These are phyloP conservation scores for Globomyces pollinis-pini DNA, from an alignment of 192 early-diverging fungal genomes.

Conservation along the genomic window DNA sequence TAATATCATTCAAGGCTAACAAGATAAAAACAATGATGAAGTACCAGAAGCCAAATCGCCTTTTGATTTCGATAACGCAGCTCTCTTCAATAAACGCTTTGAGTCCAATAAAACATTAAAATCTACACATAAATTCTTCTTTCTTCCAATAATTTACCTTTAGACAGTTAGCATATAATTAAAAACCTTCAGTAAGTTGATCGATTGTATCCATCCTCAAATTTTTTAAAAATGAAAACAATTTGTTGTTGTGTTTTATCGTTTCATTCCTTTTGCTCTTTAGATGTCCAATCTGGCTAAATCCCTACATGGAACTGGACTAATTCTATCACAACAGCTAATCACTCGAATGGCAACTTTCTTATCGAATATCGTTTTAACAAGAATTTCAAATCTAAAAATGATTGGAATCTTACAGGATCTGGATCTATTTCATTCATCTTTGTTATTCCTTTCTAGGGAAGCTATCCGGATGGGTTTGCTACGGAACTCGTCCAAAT, in stretches of 20 bases:
- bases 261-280: no score
- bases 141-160: no score
- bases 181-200: no score
- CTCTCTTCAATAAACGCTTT: constrained; percentile 8
- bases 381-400: constrained; percentile 60
- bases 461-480: constrained; percentile 41
- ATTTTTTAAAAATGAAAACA: no score
- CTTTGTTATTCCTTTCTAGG: constrained; percentile 85
- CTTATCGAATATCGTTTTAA: constrained; percentile 66
- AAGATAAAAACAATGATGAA: no score
- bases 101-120: no score
- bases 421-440: constrained; percentile 80
- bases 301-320: constrained; percentile 60
- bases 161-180: no score
- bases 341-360: constrained; percentile 74
- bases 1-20: neutral
- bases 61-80: neutral
- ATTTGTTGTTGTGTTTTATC: no score
- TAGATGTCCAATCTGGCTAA: constrained; percentile 5
- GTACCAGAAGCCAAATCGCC: neutral
- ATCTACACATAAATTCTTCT: no score
- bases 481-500: constrained; percentile 14
- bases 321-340: constrained; percentile 68
- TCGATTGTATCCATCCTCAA: no score
- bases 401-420: constrained; percentile 78